phyloP scores from a whole-genome alignment of 805 yeast genomes.

The Maudiozyma saulgeensis region DNA sequence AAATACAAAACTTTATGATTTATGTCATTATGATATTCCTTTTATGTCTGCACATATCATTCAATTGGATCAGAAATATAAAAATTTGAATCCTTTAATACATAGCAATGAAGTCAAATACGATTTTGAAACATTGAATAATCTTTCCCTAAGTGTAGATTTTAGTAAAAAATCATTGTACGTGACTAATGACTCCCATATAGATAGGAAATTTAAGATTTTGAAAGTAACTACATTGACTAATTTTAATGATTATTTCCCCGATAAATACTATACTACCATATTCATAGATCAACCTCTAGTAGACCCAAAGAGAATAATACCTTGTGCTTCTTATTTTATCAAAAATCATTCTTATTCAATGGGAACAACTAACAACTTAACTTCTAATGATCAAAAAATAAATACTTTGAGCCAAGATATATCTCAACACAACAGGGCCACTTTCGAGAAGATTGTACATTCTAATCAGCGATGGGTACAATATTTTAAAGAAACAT shows the following conservation, averaged over 20 bases:
- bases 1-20: slow-evolving; percentile 35
- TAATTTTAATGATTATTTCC: slow-evolving; percentile 50
- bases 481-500: slow-evolving; percentile 1
- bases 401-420: background rate
- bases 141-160: slow-evolving; percentile 43
- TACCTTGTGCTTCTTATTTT: background rate
- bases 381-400: too few relatives aligned
- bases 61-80: background rate
- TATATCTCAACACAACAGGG: background rate
- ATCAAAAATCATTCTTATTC: too few relatives aligned
- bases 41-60: slow-evolving; percentile 3
- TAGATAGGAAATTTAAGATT: slow-evolving; percentile 37
- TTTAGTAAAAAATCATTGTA: slow-evolving; percentile 40
- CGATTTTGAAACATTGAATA: slow-evolving; percentile 42
- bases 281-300: slow-evolving; percentile 50
- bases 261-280: slow-evolving; percentile 46
- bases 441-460: slow-evolving; percentile 9
- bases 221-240: slow-evolving; percentile 38
- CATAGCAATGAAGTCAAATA: background rate
- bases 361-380: background rate
- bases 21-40: slow-evolving; percentile 31
- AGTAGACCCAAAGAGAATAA: slow-evolving; percentile 32
- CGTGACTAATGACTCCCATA: slow-evolving; percentile 51
- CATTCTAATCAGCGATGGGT: slow-evolving; percentile 7
- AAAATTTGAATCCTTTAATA: slow-evolving; percentile 10